These are phyloP conservation scores for Puya raimondii DNA, from an alignment of 176 grass and related monocot species.

Conservation along the genomic window DNA sequence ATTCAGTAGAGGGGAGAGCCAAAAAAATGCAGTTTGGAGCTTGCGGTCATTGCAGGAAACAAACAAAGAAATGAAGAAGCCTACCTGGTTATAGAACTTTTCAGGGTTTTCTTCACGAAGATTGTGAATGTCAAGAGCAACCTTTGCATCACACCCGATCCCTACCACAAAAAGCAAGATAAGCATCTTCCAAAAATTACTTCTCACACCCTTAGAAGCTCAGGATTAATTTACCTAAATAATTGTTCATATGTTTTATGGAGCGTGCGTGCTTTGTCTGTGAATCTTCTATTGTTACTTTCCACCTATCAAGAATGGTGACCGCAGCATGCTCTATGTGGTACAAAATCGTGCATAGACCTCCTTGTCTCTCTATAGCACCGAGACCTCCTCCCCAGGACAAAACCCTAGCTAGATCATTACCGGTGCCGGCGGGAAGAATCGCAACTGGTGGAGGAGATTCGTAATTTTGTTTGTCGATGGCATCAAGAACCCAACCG, in stretches of 20 bases:
- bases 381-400: constrained; percentile 25
- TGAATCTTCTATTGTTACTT: constrained; percentile 15
- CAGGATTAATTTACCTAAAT: constrained; percentile 12
- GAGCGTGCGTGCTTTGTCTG: constrained; percentile 1
- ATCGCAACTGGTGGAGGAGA: constrained; percentile 28
- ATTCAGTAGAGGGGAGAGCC: not conserved
- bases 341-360: constrained; percentile 21
- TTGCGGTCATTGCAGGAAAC: constrained; percentile 4
- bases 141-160: constrained; percentile 96
- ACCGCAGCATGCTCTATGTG: constrained; percentile 29
- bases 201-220: not conserved
- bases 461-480: constrained; percentile 26
- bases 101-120: constrained; percentile 97
- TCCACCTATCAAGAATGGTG: constrained; percentile 32
- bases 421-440: constrained; percentile 26
- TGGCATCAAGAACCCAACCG: constrained; percentile 21
- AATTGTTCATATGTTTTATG: constrained; percentile 20
- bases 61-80: constrained; percentile 1
- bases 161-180: constrained; percentile 33
- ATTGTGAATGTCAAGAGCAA: constrained; percentile 94
- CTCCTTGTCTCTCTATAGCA: constrained; percentile 21
- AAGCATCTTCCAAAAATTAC: constrained; percentile 2
- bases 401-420: constrained; percentile 32
- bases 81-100: constrained; percentile 88
- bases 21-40: not conserved